Percentiles rank a stretch among this genome's conserved stretches.
phyloP scores from a whole-genome alignment of 2,329 filamentous ascomycete genomes.

The Aspergillus ruber region DNA sequence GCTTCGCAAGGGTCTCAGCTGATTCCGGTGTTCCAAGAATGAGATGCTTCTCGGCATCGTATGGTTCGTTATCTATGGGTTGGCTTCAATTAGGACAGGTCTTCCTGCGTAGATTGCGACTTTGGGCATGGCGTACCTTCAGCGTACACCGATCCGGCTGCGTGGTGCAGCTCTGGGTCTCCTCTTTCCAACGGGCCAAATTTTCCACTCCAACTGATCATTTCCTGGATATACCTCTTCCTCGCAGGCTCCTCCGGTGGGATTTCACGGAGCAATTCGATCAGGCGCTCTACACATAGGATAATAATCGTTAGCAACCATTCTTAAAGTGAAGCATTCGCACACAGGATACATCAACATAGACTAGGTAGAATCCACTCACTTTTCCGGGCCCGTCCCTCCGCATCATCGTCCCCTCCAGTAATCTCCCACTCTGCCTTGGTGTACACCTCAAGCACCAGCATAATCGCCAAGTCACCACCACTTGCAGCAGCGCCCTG shows the following conservation, averaged over 20 bases:
- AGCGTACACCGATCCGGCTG: slow-evolving; percentile 80
- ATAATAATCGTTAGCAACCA: slow-evolving; percentile 4
- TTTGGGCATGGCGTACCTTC: slow-evolving; percentile 47
- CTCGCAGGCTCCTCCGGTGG: slow-evolving; percentile 76
- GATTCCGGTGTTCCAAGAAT: slow-evolving; percentile 85
- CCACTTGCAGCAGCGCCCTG: slow-evolving; percentile 92
- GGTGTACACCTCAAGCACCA: slow-evolving; percentile 84
- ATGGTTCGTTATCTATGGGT: slow-evolving; percentile 68
- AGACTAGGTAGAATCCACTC: slow-evolving; percentile 8
- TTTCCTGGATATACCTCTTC: slow-evolving; percentile 85
- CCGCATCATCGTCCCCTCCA: slow-evolving; percentile 44
- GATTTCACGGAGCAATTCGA: slow-evolving; percentile 76
- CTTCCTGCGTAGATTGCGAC: slow-evolving; percentile 1
- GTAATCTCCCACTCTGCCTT: slow-evolving; percentile 70
- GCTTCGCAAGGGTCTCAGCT: slow-evolving; percentile 66
- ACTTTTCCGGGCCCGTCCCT: slow-evolving; percentile 60
- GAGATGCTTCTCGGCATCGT: slow-evolving; percentile 89
- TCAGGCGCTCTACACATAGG: slow-evolving; percentile 49
- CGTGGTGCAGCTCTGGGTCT: slow-evolving; percentile 91
- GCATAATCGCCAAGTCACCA: slow-evolving; percentile 77
- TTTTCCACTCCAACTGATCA: slow-evolving; percentile 80
- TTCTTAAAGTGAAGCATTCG: not conserved
- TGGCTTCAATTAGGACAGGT: slow-evolving; percentile 10
- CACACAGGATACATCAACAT: not conserved
- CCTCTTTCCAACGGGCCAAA: slow-evolving; percentile 82